Evolutionary conservation across 2,329 filamentous ascomycete genomes (phyloP), one percentile per base, ranked within the genome.

Genomic region (Cytospora leucostoma): DNA sequence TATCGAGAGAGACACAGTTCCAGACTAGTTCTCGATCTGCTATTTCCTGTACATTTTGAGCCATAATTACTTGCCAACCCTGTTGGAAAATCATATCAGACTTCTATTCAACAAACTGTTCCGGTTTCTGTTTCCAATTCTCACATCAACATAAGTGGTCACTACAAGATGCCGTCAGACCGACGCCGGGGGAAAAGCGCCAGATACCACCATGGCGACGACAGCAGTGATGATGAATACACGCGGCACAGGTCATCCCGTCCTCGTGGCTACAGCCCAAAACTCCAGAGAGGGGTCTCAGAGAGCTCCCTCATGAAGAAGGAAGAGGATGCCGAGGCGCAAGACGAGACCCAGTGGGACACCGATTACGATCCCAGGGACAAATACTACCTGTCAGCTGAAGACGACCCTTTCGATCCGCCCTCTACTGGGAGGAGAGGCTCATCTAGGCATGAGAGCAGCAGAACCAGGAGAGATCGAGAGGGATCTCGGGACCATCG

Each of bases 341-440:
- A 51, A 32, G 35, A 56, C 33, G 56, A 66, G 12, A 40, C 52
- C 33, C 60, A 55, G 7, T 61, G 63, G 61, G 65, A 67, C 15
- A 68, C 66, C 38, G 64, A 68, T 54, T 69, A 68, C 59, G 61
- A 67, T 15, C 65, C 68, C 3, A 64, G 51, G 12, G 68, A 69
- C 49, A 68, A 56, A 63, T 68, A 65, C 54, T 68, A 69, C 33
- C 58, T 69, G 19, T 69, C 67, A 11, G 60, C 37, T 27, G 65
- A 65, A n/a, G 65, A 67, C 1, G 66, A 65, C 21, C 56, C 55
- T 2, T 11, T 65, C 27, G 63, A 54, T 21, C 40, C 56, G 8
- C 57, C 63, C 51, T 53, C 53, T 15, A 27, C 51, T 17, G 49
- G 47, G 37, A 37, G 33, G 17, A 56, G 21, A 13, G 33, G 17